Evolutionary conservation across 2,329 filamentous ascomycete genomes (phyloP), one percentile per base, ranked within the genome.

Genomic region (Elsinoe fawcettii): DNA sequence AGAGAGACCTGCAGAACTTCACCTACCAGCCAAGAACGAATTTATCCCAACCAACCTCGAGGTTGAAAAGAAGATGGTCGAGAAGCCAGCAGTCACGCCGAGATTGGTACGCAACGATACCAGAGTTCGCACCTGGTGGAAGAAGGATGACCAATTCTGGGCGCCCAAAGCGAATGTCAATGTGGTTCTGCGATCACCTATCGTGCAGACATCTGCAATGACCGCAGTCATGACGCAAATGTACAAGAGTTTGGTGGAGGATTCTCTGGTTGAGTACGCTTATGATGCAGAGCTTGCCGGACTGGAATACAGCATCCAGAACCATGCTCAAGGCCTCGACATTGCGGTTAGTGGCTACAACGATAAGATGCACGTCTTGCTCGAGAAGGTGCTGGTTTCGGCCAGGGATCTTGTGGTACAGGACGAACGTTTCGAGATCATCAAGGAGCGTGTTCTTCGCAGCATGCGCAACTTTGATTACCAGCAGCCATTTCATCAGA

Each of bases 61-160:
- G 55, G 93, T 99, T 1, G 90, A 96, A 70, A 96, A 93, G 78
- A 95, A 90, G 71, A 88, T 95, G 34, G 80, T 93, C n/a, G 78
- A 83, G 23, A 82, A 88, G 63, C 87, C 90, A 1, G 77, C 85
- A 0, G 80, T 87, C 57, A 78, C 83, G 0, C 93, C 93, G 0
- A 86, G 85, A 60, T 77, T 99, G 22, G 86, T 99, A 61, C 85
- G 91, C 63, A 90, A 95, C 65, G 92, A 96, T 63, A 79, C 85
- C 5, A 75, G 84, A 32, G 84, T 88, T 0, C 84, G 91, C 27
- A 86, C 89, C 2, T 99, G 93, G 93, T 96, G 85, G 77, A 99
- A 99, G 77, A 97, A 97, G 73, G 93, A 99, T 66, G 93, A 99
- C 65, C 90, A 86, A 0, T 99, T 97, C 72, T 97, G 92, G 91